Evolutionary conservation across 164 flowering plant genomes (phyloP).

Genomic region (Umbilicus rupestris): DNA sequence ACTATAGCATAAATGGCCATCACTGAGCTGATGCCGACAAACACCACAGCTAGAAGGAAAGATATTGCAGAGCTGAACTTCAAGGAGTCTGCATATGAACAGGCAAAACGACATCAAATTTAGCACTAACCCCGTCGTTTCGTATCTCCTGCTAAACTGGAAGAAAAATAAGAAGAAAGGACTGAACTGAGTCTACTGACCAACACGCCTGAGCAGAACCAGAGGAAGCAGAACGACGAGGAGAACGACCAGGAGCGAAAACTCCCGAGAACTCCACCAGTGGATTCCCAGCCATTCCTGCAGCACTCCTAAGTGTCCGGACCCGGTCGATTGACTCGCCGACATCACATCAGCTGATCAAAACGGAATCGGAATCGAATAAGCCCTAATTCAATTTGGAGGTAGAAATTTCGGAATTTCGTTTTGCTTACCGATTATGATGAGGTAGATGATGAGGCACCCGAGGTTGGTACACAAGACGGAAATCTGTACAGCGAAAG

Average conservation of each 20-base stretch:
- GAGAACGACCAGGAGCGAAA: slow-evolving; percentile 35
- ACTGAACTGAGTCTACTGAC: slow-evolving; percentile 25
- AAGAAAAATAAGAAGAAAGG: background rate
- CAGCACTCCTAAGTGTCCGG: slow-evolving; percentile 57
- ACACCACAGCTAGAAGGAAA: slow-evolving; percentile 70
- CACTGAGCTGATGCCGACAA: slow-evolving; percentile 59
- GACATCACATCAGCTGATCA: slow-evolving; percentile 74
- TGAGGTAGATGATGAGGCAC: slow-evolving; percentile 52
- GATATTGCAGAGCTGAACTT: slow-evolving; percentile 68
- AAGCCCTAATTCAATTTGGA: background rate
- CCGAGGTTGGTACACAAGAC: slow-evolving; percentile 65
- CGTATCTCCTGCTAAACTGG: no score
- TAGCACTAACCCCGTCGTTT: background rate
- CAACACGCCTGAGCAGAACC: slow-evolving; percentile 54
- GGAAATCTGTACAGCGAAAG: slow-evolving; percentile 55
- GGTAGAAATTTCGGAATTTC: background rate
- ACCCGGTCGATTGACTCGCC: slow-evolving; percentile 40
- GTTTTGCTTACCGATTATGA: slow-evolving; percentile 60
- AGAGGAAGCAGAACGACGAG: slow-evolving; percentile 65
- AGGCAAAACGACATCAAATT: background rate
- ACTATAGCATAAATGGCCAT: slow-evolving; percentile 58
- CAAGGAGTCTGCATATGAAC: slow-evolving; percentile 48
- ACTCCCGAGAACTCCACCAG: slow-evolving; percentile 71
- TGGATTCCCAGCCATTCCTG: slow-evolving; percentile 87
- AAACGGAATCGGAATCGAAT: background rate